Conservation (phyloP, 352 stramenopile genomes). For the Phytophthora pinifolia region DNA sequence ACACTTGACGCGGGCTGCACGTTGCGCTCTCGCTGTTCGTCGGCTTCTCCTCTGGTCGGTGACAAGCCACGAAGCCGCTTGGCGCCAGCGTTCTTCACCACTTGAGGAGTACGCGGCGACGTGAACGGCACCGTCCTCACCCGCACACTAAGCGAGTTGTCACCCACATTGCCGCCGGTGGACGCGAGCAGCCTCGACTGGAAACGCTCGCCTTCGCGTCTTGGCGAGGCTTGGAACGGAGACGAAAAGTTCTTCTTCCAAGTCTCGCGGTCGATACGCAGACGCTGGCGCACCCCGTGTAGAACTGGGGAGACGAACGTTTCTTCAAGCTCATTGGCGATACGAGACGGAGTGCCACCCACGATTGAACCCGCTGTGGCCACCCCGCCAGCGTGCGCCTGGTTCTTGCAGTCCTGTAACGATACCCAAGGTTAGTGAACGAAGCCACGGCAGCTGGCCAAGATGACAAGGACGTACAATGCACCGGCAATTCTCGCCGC, state of each 20-base stretch:
- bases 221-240: slow-evolving; percentile 58
- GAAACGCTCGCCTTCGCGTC: slow-evolving; percentile 49
- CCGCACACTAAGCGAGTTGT: slow-evolving; percentile 18
- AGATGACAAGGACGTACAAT: slow-evolving; percentile 54
- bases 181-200: slow-evolving; percentile 44
- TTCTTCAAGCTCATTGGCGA: slow-evolving; percentile 43
- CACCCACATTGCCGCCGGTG: background rate
- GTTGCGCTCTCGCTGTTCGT: slow-evolving; percentile 13
- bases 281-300: slow-evolving; percentile 50
- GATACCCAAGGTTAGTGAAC: slow-evolving; percentile 7
- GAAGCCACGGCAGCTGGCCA: background rate
- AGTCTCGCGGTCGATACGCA: slow-evolving; percentile 67
- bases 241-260: slow-evolving; percentile 73
- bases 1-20: slow-evolving; percentile 1
- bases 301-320: slow-evolving; percentile 67
- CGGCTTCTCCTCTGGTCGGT: slow-evolving; percentile 18
- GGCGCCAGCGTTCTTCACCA: slow-evolving; percentile 6
- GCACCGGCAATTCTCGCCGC: slow-evolving; percentile 89
- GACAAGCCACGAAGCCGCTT: slow-evolving; percentile 25
- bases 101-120: slow-evolving; percentile 24
- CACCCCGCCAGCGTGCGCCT: slow-evolving; percentile 41
- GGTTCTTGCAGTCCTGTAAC: slow-evolving; percentile 79
- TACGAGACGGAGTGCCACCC: slow-evolving; percentile 22
- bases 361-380: slow-evolving; percentile 19
- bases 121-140: slow-evolving; percentile 21